Evolutionary conservation across 176 grass and related monocot genomes (phyloP), one percentile per base, ranked within the genome.

Genomic region (Luzula sylvatica): DNA sequence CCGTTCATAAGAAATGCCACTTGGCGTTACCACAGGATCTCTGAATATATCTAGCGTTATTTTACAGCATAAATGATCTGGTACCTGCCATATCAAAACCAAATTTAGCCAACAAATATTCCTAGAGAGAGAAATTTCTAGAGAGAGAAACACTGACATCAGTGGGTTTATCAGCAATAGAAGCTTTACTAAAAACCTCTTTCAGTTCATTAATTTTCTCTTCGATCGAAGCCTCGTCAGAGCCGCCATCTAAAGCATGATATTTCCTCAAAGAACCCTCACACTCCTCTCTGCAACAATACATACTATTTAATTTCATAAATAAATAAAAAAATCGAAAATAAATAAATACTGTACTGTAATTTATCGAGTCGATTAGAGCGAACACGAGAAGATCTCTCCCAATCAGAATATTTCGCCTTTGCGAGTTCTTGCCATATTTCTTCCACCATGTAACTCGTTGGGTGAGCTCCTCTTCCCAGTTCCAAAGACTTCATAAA

Each of bases 21-120:
- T 86, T 61, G 84, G 90, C 27, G 84, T 82, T 59, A 89, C 82
- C 50, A 96, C 92, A 23, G 92, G 92, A 50, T 96, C 92, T 42
- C 78, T 66, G 41, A 79, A 82, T 58, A 96, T 55, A 42, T 96
- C 78, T 21, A 89, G 84, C 30, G 85, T 96, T 58, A 96, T 89
- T 69, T 96, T 96, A 77, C 92, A 96, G 25, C 81, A 90, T 15
- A 96, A 76, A 71, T 96, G 78, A 21, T 86, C 92, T 42, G 92
- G 92, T 53, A 96, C 81, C 92, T 96, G 26, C 20, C 8, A 49
- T 18, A 49, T 11, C 3, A 15, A 64, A 8, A 46, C 17, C 6
- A 48, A 28, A 45, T 4, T 44, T 15, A 24, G 20, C 26, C 17
- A 30, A 8, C 5, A 22, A 30, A 35, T 35, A 16, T 15, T 46